These are phyloP conservation scores for Quercus alba DNA, from an alignment of 306 rosid species.

Conservation along the genomic window DNA sequence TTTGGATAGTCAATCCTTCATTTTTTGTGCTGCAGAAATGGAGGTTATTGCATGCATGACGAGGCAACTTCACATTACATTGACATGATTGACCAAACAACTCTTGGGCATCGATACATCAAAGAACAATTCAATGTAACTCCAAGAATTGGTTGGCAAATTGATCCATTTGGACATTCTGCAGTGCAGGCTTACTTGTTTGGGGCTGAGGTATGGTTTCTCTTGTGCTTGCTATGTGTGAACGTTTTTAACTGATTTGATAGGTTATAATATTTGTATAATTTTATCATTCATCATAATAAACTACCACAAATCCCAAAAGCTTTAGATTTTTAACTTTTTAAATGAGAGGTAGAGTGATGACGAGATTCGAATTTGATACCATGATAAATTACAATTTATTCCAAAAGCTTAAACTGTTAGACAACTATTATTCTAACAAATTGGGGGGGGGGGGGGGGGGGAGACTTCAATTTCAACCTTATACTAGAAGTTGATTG, in stretches of 20 bases:
- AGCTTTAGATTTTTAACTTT: too few species aligned
- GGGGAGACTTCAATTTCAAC: background rate
- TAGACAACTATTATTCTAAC: too few species aligned
- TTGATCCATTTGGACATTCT: slow-evolving; percentile 94
- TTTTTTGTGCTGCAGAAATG: slow-evolving; percentile 56
- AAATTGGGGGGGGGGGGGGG: too few species aligned
- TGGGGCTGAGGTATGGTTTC: slow-evolving; percentile 58
- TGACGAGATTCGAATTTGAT: too few species aligned
- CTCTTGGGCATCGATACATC: slow-evolving; percentile 73
- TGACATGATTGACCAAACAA: slow-evolving; percentile 93
- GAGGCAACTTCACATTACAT: slow-evolving; percentile 83
- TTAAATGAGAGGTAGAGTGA: too few species aligned
- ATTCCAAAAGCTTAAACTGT: too few species aligned
- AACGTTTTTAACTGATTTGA: background rate
- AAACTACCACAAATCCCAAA: too few species aligned
- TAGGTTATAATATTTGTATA: too few species aligned
- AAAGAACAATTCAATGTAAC: slow-evolving; percentile 59
- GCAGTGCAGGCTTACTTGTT: slow-evolving; percentile 83
- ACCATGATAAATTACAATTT: too few species aligned
- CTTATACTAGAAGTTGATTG: background rate
- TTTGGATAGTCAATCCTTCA: slow-evolving; percentile 58
- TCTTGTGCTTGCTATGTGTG: background rate
- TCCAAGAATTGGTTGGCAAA: slow-evolving; percentile 89
- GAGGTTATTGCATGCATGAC: slow-evolving; percentile 93
- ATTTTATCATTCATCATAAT: too few species aligned